Base-by-base conservation (phyloP, 805 yeast species). In the Yarrowia sp. region DNA sequence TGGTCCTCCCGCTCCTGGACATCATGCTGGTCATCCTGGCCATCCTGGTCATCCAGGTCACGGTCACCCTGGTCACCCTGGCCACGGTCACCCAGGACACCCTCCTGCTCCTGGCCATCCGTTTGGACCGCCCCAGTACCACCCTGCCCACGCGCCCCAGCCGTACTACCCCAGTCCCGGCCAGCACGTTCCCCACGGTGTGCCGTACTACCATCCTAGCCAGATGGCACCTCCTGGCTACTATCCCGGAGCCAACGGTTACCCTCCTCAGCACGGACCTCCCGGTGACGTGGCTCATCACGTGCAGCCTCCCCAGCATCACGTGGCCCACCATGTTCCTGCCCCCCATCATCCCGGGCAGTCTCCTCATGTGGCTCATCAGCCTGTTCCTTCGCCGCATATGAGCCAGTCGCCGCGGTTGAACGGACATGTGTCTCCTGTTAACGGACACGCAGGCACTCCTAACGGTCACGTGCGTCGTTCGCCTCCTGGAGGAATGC, bases 201-300 rank as follows among this genome's bases (percentile, higher is more conserved):
- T 22, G 14, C 38, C 35, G 6, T 48, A 48, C 54, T 48, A 48
- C 54, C 51, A 26, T 4, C 52, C 52, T 6, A 17, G 7, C 11
- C 28, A 16, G 6, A 48, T 48, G 54, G 54, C 54, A 19, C 54
- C 38, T 48, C 54, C 54, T 16, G 54, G 54, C 8, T 48, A 48
- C 38, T 48, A 48, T 9, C 52, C 52, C 7, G 19, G 28, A n/a
- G 7, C 33, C n/a, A 28, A 28, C 22, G 44, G 24, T 6, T 21
- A 40, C 30, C 30, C n/a, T n/a, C n/a, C n/a, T n/a, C n/a, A n/a
- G n/a, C n/a, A n/a, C n/a, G n/a, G n/a, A n/a, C n/a, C n/a, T n/a
- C n/a, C 30, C 30, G 30, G 30, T 26, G 8, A 26, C 30, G 30
- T 26, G 30, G 8, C 30, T n/a, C n/a, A n/a, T 10, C 51, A 46